Evolutionary conservation across 371 early-diverging fungal species (phyloP).

Genomic region (Capillidium rhysosporum): DNA sequence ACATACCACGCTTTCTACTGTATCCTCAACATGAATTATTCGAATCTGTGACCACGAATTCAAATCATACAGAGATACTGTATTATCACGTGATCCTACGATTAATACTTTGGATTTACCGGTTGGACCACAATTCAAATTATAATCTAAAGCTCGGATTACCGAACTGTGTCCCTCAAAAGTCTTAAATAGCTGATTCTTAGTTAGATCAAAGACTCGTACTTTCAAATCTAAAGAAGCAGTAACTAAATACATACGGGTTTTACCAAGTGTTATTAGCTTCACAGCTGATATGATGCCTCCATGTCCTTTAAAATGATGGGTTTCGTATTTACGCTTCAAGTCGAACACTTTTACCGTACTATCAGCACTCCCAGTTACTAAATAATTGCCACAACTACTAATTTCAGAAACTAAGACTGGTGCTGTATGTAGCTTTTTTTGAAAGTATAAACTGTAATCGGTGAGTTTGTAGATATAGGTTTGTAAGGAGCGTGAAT

Average conservation of each 20-base stretch:
- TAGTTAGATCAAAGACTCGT: constrained; percentile 70
- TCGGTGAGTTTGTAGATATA: too few species aligned
- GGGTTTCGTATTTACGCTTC: constrained; percentile 77
- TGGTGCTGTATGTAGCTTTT: too few species aligned
- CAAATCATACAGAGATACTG: constrained; percentile 39
- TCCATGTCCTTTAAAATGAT: constrained; percentile 79
- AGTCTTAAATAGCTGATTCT: constrained; percentile 44
- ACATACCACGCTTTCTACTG: too few species aligned
- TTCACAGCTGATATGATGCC: constrained; percentile 69
- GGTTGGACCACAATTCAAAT: constrained; percentile 27
- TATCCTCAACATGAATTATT: too few species aligned
- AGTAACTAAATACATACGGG: constrained; percentile 45
- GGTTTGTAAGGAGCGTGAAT: too few species aligned
- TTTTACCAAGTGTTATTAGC: constrained; percentile 39
- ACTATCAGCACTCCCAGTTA: constrained; percentile 88
- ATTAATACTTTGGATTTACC: constrained; percentile 28
- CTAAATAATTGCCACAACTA: constrained; percentile 16
- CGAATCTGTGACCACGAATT: too few species aligned
- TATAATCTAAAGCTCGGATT: constrained; percentile 70
- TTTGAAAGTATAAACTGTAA: too few species aligned
- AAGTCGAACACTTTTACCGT: constrained; percentile 91
- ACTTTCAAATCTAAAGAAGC: constrained; percentile 80
- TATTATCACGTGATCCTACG: constrained; percentile 87
- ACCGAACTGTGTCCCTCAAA: constrained; percentile 77
- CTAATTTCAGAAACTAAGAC: too few species aligned